Evolutionary conservation across 495 filamentous ascomycete species (phyloP).

Genomic region (Aspergillus biplanus): DNA sequence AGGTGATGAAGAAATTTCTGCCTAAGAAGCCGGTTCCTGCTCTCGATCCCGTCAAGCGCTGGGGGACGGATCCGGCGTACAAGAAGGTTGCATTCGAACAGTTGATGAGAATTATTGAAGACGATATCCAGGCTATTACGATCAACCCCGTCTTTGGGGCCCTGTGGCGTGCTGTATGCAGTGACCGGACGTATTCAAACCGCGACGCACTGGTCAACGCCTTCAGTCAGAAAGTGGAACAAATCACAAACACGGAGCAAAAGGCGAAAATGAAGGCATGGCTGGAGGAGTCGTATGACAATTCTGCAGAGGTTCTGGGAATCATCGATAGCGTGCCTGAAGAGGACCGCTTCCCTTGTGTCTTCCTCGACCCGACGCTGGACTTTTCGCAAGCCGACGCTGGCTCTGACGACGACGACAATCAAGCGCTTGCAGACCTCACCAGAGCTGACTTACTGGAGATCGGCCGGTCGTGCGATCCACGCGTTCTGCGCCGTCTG

Average conservation of each 20-base stretch:
- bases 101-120: constrained; percentile 40
- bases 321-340: constrained; percentile 48
- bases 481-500: constrained; percentile 41
- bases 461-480: constrained; percentile 50
- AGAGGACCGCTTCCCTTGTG: constrained; percentile 51
- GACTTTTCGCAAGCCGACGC: constrained; percentile 23
- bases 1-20: constrained; percentile 14
- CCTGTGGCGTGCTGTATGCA: constrained; percentile 51
- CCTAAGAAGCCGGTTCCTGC: constrained; percentile 30
- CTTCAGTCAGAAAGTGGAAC: constrained; percentile 39
- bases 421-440: constrained; percentile 28
- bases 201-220: constrained; percentile 41
- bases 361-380: constrained; percentile 51
- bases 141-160: constrained; percentile 52
- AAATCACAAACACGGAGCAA: constrained; percentile 28
- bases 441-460: constrained; percentile 48
- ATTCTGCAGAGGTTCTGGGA: constrained; percentile 38
- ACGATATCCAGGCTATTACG: constrained; percentile 42
- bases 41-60: constrained; percentile 41
- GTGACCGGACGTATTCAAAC: constrained; percentile 39
- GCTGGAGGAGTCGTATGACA: constrained; percentile 53
- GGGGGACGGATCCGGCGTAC: constrained; percentile 38
- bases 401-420: constrained; percentile 16
- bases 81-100: constrained; percentile 34
- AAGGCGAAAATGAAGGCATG: constrained; percentile 44